A percentile compares a stretch with the other conserved stretches of the same genome.
Evolutionary conservation across 768 basidiomycete species (phyloP).

Genomic region (Calocybe gangraenosa): DNA sequence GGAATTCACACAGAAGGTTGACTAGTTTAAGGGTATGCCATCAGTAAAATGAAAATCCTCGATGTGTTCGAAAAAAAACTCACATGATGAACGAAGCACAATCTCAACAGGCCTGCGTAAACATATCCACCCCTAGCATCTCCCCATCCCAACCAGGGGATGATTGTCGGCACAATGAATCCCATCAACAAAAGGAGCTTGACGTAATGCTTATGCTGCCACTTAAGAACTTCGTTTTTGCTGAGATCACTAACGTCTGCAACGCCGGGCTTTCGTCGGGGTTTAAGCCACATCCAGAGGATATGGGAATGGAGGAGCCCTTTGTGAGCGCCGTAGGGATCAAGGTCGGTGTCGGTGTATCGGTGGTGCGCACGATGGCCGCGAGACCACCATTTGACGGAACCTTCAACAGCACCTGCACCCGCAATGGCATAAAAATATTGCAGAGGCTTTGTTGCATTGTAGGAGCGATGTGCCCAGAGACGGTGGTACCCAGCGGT

Average conservation of each 20-base stretch:
- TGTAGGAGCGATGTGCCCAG: slow-evolving; percentile 96
- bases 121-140: slow-evolving; percentile 85
- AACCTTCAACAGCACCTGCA: slow-evolving; percentile 92
- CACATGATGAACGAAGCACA: slow-evolving; percentile 87
- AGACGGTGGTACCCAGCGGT: slow-evolving; percentile 96
- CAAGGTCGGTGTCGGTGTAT: slow-evolving; percentile 95
- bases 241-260: slow-evolving; percentile 87
- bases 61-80: slow-evolving; percentile 26
- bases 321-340: slow-evolving; percentile 91
- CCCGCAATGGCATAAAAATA: slow-evolving; percentile 82
- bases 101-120: slow-evolving; percentile 75
- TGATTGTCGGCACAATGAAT: slow-evolving; percentile 67
- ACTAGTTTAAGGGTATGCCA: slow-evolving; percentile 46
- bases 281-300: slow-evolving; percentile 93
- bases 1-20: slow-evolving; percentile 96
- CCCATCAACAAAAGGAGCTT: slow-evolving; percentile 65
- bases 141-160: slow-evolving; percentile 80
- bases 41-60: not conserved
- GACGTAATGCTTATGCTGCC: slow-evolving; percentile 85
- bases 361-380: slow-evolving; percentile 97
- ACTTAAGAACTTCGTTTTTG: slow-evolving; percentile 74
- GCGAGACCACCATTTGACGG: slow-evolving; percentile 98
- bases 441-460: slow-evolving; percentile 82
- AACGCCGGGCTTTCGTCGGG: slow-evolving; percentile 82
- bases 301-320: slow-evolving; percentile 86